Base-by-base conservation (phyloP, 805 yeast genomes). In the Ogataea paradorogensis region DNA sequence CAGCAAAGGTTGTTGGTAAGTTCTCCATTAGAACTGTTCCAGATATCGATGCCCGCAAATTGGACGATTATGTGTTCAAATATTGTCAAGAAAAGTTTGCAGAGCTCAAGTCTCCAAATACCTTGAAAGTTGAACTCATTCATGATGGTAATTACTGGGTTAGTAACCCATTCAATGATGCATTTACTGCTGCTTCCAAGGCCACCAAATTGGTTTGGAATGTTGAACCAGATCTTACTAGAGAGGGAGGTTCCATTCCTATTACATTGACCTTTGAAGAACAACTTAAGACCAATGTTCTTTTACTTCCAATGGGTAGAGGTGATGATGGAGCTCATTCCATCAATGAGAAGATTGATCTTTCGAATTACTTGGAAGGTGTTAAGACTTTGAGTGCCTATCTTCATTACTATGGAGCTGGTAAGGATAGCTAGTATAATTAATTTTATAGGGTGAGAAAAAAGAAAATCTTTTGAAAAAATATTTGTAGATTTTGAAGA, bases 301-400 rank as follows among this genome's bases (percentile, higher is more conserved):
- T 93, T 48, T 73, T 93, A 58, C 77, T 93, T 55, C 99, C 99
- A 48, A 85, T 93, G 84, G 99, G 99, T 50, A 84, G 95, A 69
- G 99, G 99, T 52, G 97, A 93, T 63, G 99, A 93, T 60, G 99
- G 99, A 55, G 99, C 99, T 33, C 99, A 93, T 65, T 88, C 96
- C 15, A 89, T 93, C 57, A 93, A 93, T 62, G 99, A 93, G 70
- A 93, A 93, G 71, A 69, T 93, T 55, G 85, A 95, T 62, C 71
- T 89, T 38, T 69, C 84, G 50, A 93, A 93, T 73, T 93, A 86
- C 67, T 80, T 93, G 52, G 85, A 86, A 58, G 99, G 99, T 51
- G 80, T 85, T 59, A 93, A 93, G 73, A 84, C 96, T 10, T 76
- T 91, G 66, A 82, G 91, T 51, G 96, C 97, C 14, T 93, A 89